phyloP scores from a whole-genome alignment of 169 alveolate species.

The Toxoplasma gondii region DNA sequence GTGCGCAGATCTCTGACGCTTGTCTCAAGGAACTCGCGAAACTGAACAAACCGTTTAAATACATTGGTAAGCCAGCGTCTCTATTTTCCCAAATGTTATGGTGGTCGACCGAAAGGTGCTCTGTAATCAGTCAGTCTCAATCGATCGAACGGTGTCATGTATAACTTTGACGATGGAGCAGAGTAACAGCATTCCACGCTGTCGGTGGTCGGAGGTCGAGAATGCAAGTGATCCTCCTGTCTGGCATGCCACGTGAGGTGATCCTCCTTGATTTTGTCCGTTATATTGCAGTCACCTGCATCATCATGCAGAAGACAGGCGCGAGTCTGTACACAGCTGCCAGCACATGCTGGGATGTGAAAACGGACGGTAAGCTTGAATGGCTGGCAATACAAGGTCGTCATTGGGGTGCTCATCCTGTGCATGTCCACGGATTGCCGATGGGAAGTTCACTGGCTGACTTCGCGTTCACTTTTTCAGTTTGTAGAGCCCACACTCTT shows the following conservation, averaged over 20 bases:
- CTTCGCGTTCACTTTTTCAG: background rate
- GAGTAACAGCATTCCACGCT: no score
- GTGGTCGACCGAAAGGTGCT: no score
- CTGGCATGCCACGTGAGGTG: no score
- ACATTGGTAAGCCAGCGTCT: constrained; percentile 68
- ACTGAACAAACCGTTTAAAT: constrained; percentile 81
- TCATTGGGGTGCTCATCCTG: background rate
- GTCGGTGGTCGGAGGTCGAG: no score
- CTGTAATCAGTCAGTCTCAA: no score
- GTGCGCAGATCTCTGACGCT: constrained; percentile 78
- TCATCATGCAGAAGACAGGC: constrained; percentile 82
- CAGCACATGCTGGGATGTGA: constrained; percentile 82
- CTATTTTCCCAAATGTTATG: no score
- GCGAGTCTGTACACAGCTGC: constrained; percentile 83
- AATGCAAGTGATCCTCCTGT: no score
- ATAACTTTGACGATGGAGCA: no score
- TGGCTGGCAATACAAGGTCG: background rate
- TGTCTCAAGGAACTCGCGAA: constrained; percentile 82
- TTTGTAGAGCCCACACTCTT: background rate
- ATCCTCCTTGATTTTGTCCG: no score
- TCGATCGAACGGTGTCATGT: no score
- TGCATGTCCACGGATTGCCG: background rate
- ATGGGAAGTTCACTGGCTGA: background rate
- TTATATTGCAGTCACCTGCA: constrained; percentile 76
- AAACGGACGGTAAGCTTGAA: constrained; percentile 76